Evolutionary conservation across 1,139 yeast species (phyloP).

Genomic region (Kodamaea arcana): DNA sequence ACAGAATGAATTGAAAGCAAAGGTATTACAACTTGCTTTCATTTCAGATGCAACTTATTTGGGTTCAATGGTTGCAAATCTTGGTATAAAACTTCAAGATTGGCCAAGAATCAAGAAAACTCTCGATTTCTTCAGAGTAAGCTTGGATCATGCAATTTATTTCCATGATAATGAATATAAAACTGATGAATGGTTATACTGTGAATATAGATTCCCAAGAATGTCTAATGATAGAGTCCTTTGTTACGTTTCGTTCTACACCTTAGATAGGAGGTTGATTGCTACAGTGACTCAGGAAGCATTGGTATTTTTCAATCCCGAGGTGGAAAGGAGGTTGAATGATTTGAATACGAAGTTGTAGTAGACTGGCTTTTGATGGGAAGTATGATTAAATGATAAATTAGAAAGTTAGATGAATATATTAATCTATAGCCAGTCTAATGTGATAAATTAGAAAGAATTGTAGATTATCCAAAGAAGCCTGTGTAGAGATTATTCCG

Average conservation of each 20-base stretch:
- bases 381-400: too few species aligned
- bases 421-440: too few species aligned
- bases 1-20: conserved; percentile 19
- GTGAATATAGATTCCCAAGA: conserved; percentile 33
- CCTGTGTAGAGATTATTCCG: too few species aligned
- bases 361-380: too few species aligned
- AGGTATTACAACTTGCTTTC: conserved; percentile 18
- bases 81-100: conserved; percentile 18
- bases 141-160: conserved; percentile 39
- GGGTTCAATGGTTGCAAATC: conserved; percentile 18
- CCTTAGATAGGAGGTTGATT: conserved; percentile 27
- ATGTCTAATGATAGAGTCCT: conserved; percentile 34
- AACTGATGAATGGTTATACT: conserved; percentile 37
- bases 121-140: conserved; percentile 32
- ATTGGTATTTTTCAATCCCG: conserved; percentile 24
- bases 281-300: conserved; percentile 39
- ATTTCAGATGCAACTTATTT: conserved; percentile 25
- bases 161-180: conserved; percentile 36
- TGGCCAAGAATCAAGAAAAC: conserved; percentile 9
- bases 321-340: conserved; percentile 20
- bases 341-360: conserved; percentile 5
- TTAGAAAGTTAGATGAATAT: too few species aligned
- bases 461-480: too few species aligned
- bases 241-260: conserved; percentile 24
- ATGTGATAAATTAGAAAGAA: too few species aligned